phyloP scores from a whole-genome alignment of 495 filamentous ascomycete species.

The Cercophora sp. region DNA sequence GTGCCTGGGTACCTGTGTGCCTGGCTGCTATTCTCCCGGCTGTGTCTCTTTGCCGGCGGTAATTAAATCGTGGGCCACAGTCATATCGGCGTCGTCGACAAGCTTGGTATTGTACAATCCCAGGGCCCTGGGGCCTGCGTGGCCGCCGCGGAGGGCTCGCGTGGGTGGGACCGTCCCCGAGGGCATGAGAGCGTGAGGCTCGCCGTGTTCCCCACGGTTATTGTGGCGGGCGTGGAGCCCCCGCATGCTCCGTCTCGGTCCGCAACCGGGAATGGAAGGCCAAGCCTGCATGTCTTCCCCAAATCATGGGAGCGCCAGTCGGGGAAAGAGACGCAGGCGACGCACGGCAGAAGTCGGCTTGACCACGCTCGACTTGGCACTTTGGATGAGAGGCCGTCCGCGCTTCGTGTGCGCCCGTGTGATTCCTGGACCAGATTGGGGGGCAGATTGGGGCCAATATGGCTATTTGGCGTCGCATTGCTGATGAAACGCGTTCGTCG shows the following conservation, averaged over 20 bases:
- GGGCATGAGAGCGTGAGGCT: slow-evolving; percentile 2
- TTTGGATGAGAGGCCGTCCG: slow-evolving; percentile 21
- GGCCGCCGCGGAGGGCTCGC: too few relatives aligned
- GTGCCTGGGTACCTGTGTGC: slow-evolving; percentile 7
- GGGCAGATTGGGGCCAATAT: slow-evolving; percentile 28
- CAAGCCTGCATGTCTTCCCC: background rate
- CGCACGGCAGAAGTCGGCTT: slow-evolving; percentile 12
- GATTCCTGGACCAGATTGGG: slow-evolving; percentile 13
- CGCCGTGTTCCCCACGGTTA: background rate
- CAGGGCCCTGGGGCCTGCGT: too few relatives aligned
- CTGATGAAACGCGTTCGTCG: slow-evolving; percentile 15
- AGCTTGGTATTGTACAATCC: too few relatives aligned
- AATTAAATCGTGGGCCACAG: slow-evolving; percentile 24
- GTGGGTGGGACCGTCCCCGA: too few relatives aligned
- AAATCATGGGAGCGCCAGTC: background rate
- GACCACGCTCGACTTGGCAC: slow-evolving; percentile 25
- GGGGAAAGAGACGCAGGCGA: background rate
- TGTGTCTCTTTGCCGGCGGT: slow-evolving; percentile 26
- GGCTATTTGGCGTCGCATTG: slow-evolving; percentile 28
- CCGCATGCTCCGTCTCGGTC: slow-evolving; percentile 14
- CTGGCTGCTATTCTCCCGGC: slow-evolving; percentile 19
- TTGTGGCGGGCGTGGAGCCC: slow-evolving; percentile 11
- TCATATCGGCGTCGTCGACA: slow-evolving; percentile 20
- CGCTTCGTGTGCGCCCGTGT: slow-evolving; percentile 11
- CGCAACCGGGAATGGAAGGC: slow-evolving; percentile 14